Conservation (phyloP, 2,329 filamentous ascomycete species). For the Ceratocystis destructans region DNA sequence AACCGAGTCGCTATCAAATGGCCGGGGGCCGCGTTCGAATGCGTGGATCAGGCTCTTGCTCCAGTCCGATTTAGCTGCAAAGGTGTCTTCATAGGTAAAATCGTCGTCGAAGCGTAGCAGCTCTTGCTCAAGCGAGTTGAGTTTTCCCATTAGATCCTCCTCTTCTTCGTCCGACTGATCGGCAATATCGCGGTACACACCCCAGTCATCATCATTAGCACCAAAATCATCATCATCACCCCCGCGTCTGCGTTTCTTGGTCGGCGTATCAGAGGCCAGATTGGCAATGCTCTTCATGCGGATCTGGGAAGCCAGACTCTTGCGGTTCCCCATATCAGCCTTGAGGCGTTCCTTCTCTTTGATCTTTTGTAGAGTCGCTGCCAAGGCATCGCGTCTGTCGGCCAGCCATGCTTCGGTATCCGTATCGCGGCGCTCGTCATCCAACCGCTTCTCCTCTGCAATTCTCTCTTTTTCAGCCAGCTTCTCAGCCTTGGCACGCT, state of each 20-base stretch:
- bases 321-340: slow-evolving; percentile 88
- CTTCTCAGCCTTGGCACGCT: slow-evolving; percentile 90
- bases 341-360: slow-evolving; percentile 89
- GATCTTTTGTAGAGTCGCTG: slow-evolving; percentile 61
- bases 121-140: slow-evolving; percentile 70
- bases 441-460: slow-evolving; percentile 69
- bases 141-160: slow-evolving; percentile 60
- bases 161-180: slow-evolving; percentile 81
- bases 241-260: slow-evolving; percentile 70
- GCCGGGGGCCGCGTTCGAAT: slow-evolving; percentile 75
- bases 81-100: slow-evolving; percentile 84
- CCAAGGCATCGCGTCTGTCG: slow-evolving; percentile 62
- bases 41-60: slow-evolving; percentile 81
- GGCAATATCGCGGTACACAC: slow-evolving; percentile 85
- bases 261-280: slow-evolving; percentile 75
- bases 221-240: slow-evolving; percentile 94
- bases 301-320: slow-evolving; percentile 89
- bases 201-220: slow-evolving; percentile 95
- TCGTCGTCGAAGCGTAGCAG: slow-evolving; percentile 73
- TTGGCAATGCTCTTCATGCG: slow-evolving; percentile 98
- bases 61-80: slow-evolving; percentile 90
- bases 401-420: slow-evolving; percentile 78
- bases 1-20: slow-evolving; percentile 68
- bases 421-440: slow-evolving; percentile 70
- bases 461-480: slow-evolving; percentile 76